These are phyloP conservation scores for Castanea sativa DNA, from an alignment of 306 rosid species.

Conservation along the genomic window DNA sequence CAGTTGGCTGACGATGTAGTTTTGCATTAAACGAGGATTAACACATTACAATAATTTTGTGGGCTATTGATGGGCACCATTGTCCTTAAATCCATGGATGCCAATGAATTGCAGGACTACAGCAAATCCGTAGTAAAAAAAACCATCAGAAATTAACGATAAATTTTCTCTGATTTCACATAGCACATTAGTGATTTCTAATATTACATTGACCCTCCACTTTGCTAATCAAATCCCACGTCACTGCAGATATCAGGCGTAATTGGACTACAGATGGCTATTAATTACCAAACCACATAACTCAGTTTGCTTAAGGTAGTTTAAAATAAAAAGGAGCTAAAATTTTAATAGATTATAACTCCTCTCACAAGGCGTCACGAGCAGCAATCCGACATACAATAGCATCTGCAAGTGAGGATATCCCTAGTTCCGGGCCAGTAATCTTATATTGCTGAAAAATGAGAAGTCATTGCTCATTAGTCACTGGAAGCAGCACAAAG, in stretches of 20 bases:
- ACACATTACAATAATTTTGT: background rate
- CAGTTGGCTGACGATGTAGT: background rate
- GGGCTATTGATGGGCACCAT: background rate
- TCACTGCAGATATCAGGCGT: background rate
- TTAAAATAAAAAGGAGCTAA: background rate
- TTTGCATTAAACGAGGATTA: background rate
- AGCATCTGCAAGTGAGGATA: conserved; percentile 78
- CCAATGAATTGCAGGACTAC: no score
- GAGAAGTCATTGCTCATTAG: conserved; percentile 11
- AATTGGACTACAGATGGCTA: background rate
- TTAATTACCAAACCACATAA: background rate
- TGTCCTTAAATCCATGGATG: no score
- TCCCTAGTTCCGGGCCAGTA: conserved; percentile 56
- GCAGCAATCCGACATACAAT: conserved; percentile 76
- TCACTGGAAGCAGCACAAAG: conserved; percentile 9
- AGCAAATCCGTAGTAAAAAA: no score
- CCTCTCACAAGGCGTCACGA: conserved; percentile 73
- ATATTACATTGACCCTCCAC: no score
- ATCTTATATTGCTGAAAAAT: conserved; percentile 80
- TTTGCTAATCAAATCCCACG: no score
- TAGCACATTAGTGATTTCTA: no score
- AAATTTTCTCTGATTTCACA: no score
- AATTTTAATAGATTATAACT: background rate
- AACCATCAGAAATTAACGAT: no score
- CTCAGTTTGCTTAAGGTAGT: background rate